A percentile compares a stretch with the other conserved stretches of the same genome.
Evolutionary conservation across 495 filamentous ascomycete genomes (phyloP).

Genomic region (Penicillium nucicola): DNA sequence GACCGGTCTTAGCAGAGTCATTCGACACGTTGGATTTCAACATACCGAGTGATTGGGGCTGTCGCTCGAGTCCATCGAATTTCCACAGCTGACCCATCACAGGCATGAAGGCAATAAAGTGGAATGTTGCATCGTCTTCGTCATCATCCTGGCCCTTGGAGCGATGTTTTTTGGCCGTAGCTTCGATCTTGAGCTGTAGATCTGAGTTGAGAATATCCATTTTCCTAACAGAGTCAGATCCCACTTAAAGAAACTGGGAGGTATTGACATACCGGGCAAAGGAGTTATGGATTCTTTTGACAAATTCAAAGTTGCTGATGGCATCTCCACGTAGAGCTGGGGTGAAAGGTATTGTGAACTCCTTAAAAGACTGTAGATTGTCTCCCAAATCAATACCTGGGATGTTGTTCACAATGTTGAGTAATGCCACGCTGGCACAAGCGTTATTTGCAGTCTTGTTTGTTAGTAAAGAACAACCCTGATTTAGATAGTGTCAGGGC

Average conservation of each 20-base stretch:
- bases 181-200: conserved; percentile 61
- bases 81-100: conserved; percentile 75
- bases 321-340: conserved; percentile 73
- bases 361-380: conserved; percentile 65
- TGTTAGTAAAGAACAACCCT: conserved; percentile 6
- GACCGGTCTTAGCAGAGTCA: not conserved
- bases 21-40: conserved; percentile 1
- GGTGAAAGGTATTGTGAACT: conserved; percentile 61
- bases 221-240: conserved; percentile 41
- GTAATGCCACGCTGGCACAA: conserved; percentile 82
- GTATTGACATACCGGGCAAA: conserved; percentile 63
- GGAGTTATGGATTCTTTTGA: conserved; percentile 81
- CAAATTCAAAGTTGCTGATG: conserved; percentile 69
- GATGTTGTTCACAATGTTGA: conserved; percentile 91
- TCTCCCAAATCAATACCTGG: conserved; percentile 60
- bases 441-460: conserved; percentile 71
- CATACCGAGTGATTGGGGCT: conserved; percentile 70
- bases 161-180: conserved; percentile 42
- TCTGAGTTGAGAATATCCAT: conserved; percentile 80
- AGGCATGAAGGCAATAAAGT: conserved; percentile 90
- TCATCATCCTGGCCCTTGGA: conserved; percentile 33
- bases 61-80: conserved; percentile 78
- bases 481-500: not conserved
- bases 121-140: conserved; percentile 59
- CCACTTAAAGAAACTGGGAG: not conserved